A percentile compares a stretch with the other conserved stretches of the same genome.
Conservation (phyloP, 495 filamentous ascomycete species). For the Platismatia glauca region DNA sequence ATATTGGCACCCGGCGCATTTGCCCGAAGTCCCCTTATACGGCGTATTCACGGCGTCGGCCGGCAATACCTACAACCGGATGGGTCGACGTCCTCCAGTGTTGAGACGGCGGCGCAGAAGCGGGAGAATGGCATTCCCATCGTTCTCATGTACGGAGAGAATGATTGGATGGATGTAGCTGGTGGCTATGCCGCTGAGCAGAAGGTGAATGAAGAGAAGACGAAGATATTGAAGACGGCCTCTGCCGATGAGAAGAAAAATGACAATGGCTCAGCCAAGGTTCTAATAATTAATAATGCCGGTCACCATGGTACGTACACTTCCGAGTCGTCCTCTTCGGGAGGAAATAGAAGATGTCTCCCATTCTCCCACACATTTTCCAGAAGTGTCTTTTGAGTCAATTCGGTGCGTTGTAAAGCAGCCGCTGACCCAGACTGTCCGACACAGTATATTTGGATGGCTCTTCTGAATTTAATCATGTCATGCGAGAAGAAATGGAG, state of each 20-base stretch:
- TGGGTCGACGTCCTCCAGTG: constrained; percentile 23
- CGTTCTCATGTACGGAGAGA: constrained; percentile 89
- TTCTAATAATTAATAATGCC: constrained; percentile 70
- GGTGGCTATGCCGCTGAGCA: constrained; percentile 75
- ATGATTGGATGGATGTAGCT: constrained; percentile 96
- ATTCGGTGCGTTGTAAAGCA: neutral
- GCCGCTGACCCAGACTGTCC: neutral
- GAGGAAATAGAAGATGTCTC: neutral
- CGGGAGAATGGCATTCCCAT: constrained; percentile 74
- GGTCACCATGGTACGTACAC: constrained; percentile 58
- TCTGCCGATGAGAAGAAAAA: constrained; percentile 57
- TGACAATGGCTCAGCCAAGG: constrained; percentile 76
- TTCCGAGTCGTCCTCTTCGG: neutral
- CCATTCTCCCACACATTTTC: neutral
- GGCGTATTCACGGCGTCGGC: constrained; percentile 78
- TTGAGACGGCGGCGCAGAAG: constrained; percentile 24
- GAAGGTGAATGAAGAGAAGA: constrained; percentile 64
- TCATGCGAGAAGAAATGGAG: constrained; percentile 68
- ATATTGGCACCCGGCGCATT: constrained; percentile 89
- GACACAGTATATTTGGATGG: constrained; percentile 70
- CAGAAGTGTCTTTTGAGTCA: neutral
- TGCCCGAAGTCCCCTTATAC: constrained; percentile 78
- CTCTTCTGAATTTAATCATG: constrained; percentile 77
- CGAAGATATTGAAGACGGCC: constrained; percentile 45
- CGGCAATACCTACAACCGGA: constrained; percentile 45